Evolutionary conservation across 106 monocot genomes (phyloP).

Genomic region (Triglochin maritima): DNA sequence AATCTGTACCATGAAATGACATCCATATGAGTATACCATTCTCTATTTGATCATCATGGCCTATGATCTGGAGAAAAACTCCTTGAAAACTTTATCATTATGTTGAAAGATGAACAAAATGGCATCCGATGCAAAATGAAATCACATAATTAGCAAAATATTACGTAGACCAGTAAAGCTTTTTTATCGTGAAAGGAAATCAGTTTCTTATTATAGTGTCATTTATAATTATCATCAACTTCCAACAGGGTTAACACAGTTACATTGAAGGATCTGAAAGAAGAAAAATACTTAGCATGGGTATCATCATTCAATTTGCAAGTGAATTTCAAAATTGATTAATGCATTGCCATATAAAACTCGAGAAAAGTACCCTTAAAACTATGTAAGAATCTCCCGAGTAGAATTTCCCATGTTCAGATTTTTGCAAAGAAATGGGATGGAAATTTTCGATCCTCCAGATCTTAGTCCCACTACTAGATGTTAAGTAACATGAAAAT

Average conservation of each 20-base stretch:
- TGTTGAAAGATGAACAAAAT: not conserved
- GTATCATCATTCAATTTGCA: not conserved
- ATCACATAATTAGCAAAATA: not conserved
- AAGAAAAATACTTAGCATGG: not conserved
- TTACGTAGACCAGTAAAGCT: not conserved
- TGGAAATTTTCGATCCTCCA: conserved; percentile 53
- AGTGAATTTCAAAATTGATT: too few relatives aligned
- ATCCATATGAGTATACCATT: not conserved
- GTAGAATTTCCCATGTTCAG: conserved; percentile 48
- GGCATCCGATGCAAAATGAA: not conserved
- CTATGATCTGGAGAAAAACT: not conserved
- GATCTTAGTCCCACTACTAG: conserved; percentile 35
- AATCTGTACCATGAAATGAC: conserved; percentile 18
- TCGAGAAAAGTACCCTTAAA: conserved; percentile 21
- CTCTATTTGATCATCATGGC: too few relatives aligned
- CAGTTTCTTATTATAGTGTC: too few relatives aligned
- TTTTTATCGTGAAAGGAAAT: too few relatives aligned
- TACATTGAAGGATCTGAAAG: not conserved
- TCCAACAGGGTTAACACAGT: too few relatives aligned
- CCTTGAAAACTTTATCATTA: not conserved
- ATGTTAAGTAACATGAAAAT: conserved; percentile 14
- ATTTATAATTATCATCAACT: too few relatives aligned
- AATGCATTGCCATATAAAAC: too few relatives aligned
- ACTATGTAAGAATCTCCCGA: conserved; percentile 44
- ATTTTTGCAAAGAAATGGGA: conserved; percentile 37